Conservation (phyloP, 768 basidiomycete species). For the Antrodiella citrinella region DNA sequence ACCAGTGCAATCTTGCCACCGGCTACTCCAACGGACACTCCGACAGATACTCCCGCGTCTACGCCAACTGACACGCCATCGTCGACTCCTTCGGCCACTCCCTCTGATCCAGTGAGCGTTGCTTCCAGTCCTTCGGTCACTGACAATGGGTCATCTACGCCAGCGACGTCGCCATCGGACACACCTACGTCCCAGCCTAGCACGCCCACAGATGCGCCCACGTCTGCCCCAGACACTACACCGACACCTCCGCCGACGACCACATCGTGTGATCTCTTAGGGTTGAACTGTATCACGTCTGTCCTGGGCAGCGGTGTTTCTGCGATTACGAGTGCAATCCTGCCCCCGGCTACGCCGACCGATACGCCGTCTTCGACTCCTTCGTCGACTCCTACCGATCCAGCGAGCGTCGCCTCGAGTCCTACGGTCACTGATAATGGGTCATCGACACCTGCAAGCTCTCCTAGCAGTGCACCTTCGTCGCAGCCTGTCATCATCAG, state of each 20-base stretch:
- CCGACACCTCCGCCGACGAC: neutral
- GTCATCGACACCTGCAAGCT: no score
- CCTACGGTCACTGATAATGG: no score
- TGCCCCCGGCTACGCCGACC: neutral
- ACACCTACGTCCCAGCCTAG: no score
- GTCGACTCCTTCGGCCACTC: neutral
- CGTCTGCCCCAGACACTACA: neutral
- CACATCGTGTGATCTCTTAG: constrained; percentile 3
- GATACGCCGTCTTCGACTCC: constrained; percentile 1
- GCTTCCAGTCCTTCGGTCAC: no score
- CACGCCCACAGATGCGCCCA: constrained; percentile 13
- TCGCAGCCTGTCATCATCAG: no score
- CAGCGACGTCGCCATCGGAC: no score
- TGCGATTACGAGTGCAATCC: no score
- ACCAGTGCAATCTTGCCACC: no score
- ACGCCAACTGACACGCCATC: neutral
- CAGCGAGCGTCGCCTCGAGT: no score
- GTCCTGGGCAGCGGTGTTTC: no score
- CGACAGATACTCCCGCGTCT: constrained; percentile 1
- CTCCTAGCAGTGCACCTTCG: no score
- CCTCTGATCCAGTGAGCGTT: neutral
- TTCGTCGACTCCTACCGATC: neutral
- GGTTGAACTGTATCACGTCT: neutral
- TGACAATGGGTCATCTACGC: no score
- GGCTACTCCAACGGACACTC: neutral